Conservation (phyloP, 805 yeast genomes). For the Nakazawaea wickerhamii region DNA sequence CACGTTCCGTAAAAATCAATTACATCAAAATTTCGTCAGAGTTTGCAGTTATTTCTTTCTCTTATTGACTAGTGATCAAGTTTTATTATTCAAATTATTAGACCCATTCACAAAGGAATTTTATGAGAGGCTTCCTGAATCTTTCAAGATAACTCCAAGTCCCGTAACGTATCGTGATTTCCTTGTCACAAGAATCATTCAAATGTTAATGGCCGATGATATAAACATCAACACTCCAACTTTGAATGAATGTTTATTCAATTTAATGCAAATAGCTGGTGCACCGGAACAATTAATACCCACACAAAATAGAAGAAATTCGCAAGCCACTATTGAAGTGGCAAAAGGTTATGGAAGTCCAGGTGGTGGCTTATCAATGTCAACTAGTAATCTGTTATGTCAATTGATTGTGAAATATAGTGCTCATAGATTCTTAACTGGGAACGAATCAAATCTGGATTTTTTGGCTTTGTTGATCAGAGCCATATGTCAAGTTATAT, state of each 20-base stretch:
- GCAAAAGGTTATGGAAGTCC: constrained; percentile 17
- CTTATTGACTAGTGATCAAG: constrained; percentile 35
- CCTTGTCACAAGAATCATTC: constrained; percentile 46
- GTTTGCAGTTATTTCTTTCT: constrained; percentile 47
- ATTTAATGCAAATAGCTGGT: constrained; percentile 42
- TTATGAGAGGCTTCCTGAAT: constrained; percentile 47
- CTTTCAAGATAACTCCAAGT: constrained; percentile 34
- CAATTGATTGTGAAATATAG: constrained; percentile 38
- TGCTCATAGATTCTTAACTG: constrained; percentile 28
- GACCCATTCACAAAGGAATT: constrained; percentile 37
- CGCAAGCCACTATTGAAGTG: constrained; percentile 12
- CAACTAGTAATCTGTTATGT: constrained; percentile 40
- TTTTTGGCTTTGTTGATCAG: constrained; percentile 54
- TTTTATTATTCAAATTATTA: constrained; percentile 35
- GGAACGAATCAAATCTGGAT: constrained; percentile 44
- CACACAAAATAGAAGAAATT: constrained; percentile 12
- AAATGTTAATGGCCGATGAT: constrained; percentile 31
- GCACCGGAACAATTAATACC: constrained; percentile 5
- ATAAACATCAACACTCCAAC: constrained; percentile 37
- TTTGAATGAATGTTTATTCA: constrained; percentile 55
- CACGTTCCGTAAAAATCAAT: constrained; percentile 36
- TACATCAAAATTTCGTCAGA: constrained; percentile 39
- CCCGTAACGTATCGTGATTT: constrained; percentile 61
- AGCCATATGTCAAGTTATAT: constrained; percentile 45
- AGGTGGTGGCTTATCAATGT: constrained; percentile 43